Evolutionary conservation across 2,329 filamentous ascomycete genomes (phyloP), one percentile per base, ranked within the genome.

Genomic region (Verticillium nonalfalfae): DNA sequence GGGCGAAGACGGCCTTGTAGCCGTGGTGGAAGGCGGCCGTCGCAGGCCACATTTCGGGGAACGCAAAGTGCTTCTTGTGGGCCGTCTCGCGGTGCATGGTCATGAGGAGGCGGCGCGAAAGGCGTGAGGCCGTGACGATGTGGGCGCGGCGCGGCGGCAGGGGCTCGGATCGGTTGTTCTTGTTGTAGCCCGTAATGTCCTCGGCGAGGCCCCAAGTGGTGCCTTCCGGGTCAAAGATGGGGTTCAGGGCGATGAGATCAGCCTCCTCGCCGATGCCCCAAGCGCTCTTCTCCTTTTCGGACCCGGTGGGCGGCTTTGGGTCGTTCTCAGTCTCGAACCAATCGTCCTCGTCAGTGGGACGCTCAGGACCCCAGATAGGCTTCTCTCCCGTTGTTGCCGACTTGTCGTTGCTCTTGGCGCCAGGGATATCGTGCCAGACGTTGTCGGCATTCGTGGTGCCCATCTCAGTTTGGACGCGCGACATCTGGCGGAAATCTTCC

Each of bases 31-130:
- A 82, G 1, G 93, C 91, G 1, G 91, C 87, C 0, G 90, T 95
- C 1, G 89, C 89, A 0, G 93, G 91, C 92, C 92, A 97, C 93
- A 97, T 97, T 75, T 98, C 94, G 0, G 93, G 91, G 73, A 96
- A 96, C 79, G 95, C 96, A 66, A 91, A 90, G 74, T 96, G 90
- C 68, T 93, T 93, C 71, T 89, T 88, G 69, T 91, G 84, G 35
- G 88, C 86, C 4, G 93, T 97, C 78, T 97, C 93, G 60, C 87
- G 85, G 78, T 98, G 94, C 94, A 98, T 98, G 18, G 89, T 89
- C 64, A 87, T 79, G 14, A 98, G 82, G 57, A 97, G 85, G 56
- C 86, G 86, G 57, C 88, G 87, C 13, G 90, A 95, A 77, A 98
- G 89, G 59, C 94, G 87, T 1, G 90, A 90, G 0, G 93, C 89